Evolutionary conservation across 2,329 filamentous ascomycete species (phyloP), one percentile per base, ranked within the genome.

Genomic region (Colletotrichum neosansevieriae): DNA sequence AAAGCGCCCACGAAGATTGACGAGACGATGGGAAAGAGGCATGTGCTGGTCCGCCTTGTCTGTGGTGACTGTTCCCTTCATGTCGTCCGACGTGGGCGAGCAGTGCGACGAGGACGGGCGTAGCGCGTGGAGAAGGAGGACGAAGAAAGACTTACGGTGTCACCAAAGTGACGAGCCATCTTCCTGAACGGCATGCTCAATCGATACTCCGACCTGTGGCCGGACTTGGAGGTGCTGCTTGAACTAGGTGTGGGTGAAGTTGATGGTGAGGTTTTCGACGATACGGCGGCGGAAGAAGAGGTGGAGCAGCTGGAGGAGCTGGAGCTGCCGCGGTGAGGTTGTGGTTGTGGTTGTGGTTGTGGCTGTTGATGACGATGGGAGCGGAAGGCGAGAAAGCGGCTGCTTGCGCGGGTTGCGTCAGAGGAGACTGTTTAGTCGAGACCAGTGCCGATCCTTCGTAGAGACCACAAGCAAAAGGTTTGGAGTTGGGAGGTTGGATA

Each of bases 101-200:
- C 53, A 44, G 53, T 38, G 36, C 60, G 34, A 50, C 45, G n/a
- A n/a, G 36, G 57, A 29, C 34, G 15, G 42, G 19, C 0, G 15
- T n/a, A 34, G 21, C 10, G 15, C n/a, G 21, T n/a, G 24, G 38
- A 49, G 59, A 63, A 50, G 58, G 65, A 64, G 70, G 70, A 36
- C 17, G 24, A 24, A 29, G 19, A 17, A 1, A 15, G 68, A 76
- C 81, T 74, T 79, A 83, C 81, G 71, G 82, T 79, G 72, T 84
- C 82, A 74, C 82, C 82, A 69, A 84, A 82, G 58, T 82, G 81
- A 75, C 82, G 82, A 59, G 81, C 81, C 76, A 84, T 80, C 32
- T 77, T 75, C 53, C 76, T 72, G 65, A 78, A 75, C 32, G 75
- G 74, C 75, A 76, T 76, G 32, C 63, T 70, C 50, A 71, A 29